Evolutionary conservation across 805 yeast species (phyloP), one percentile per base, ranked within the genome.

Genomic region (Nakazawaea populi): DNA sequence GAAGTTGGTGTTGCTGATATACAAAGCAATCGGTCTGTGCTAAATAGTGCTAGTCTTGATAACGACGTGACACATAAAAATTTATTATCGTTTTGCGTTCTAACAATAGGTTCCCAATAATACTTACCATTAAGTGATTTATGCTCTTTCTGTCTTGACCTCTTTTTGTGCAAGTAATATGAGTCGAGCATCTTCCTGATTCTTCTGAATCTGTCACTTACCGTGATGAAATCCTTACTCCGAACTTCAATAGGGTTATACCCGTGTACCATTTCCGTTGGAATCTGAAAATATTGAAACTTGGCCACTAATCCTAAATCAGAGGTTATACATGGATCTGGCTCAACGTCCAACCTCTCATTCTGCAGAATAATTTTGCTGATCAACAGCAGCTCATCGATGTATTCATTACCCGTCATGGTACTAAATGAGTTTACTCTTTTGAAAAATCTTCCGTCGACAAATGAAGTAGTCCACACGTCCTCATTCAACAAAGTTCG

Each of bases 391-490:
- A 63, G 63, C 44, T 76, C 74, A 34, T 68, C 62, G 1, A 68
- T 51, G 53, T 60, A 56, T 3, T 62, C 60, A 49, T 81, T 79
- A 2, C 85, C 85, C 2, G 73, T 67, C 47, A 80, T 66, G 10
- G 74, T 74, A n/a, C 65, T 59, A 2, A 81, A 53, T 5, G 77
- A 70, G 37, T 65, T 60, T 5, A 83, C 88, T n/a, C 66, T 65
- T 51, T 72, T 69, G 65, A 84, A 83, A 49, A 61, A 69, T 4
- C 55, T 55, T 1, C 68, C 60, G 24, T 65, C 62, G 1, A 82
- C 60, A 9, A 69, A 69, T 45, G 66, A 68, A 6, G 73, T 64
- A 0, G 84, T 73, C 88, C 89, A 83, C 32, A 74, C 79, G 51
- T 73, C 76, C 44, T 77, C 82, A 7, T 65, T 65, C 29, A 79